Conservation (phyloP, 192 early-diverging fungal genomes). For the Chytriomyces sp. region DNA sequence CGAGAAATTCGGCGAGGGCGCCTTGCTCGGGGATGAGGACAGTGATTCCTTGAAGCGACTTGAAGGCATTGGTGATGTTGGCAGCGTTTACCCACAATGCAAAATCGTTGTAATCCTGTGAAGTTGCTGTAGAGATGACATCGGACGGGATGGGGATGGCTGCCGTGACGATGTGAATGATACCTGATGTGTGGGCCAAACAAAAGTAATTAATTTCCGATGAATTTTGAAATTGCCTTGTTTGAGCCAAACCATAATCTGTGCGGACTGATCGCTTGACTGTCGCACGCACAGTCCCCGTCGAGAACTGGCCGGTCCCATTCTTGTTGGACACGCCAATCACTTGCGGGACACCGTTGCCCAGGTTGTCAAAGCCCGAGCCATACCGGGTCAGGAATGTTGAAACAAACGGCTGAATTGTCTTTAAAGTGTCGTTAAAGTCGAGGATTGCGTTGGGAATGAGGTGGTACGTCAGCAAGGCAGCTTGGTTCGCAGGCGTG, state of each 20-base stretch:
- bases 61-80: not conserved
- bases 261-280: not conserved
- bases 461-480: conserved; percentile 8
- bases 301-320: not conserved
- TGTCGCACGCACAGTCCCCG: not conserved
- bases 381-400: conserved; percentile 8
- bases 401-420: not conserved
- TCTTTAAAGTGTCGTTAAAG: not conserved
- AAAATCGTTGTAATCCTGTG: not conserved
- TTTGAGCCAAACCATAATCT: not conserved
- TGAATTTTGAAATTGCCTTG: not conserved
- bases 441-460: not conserved
- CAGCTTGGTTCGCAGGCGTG: not conserved
- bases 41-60: conserved; percentile 16
- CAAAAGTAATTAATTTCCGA: no score
- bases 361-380: not conserved
- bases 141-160: conserved; percentile 8
- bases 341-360: not conserved
- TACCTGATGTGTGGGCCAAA: not conserved
- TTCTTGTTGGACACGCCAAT: not conserved
- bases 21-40: conserved; percentile 11
- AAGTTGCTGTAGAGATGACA: not conserved
- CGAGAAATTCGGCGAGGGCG: not conserved
- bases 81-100: not conserved
- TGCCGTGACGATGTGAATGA: conserved; percentile 6